Conservation (phyloP, 1,139 yeast genomes). For the Diutina scorzettiae region DNA sequence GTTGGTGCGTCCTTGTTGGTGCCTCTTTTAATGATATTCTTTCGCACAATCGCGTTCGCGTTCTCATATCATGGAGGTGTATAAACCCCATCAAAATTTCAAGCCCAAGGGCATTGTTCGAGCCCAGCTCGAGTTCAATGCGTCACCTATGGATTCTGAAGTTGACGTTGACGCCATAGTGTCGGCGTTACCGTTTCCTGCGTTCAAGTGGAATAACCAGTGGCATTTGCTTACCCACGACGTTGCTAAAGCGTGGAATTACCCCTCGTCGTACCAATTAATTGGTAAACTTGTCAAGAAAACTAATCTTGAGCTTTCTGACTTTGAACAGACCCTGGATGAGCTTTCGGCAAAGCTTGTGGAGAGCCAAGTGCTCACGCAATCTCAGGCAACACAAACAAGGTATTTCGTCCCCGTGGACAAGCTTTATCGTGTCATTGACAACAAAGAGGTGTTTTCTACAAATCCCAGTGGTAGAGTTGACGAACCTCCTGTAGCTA, state of each 20-base stretch:
- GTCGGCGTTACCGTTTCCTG: constrained; percentile 6
- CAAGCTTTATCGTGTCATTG: constrained; percentile 13
- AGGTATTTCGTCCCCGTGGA: constrained; percentile 19
- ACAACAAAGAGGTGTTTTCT: constrained; percentile 7
- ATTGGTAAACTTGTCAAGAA: constrained; percentile 17
- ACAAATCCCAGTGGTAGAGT: background rate
- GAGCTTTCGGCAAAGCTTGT: constrained; percentile 16
- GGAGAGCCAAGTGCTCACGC: constrained; percentile 13
- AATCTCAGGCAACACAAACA: constrained; percentile 12
- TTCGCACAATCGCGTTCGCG: no score
- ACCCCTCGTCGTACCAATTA: constrained; percentile 33
- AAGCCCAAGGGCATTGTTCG: background rate
- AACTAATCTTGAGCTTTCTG: constrained; percentile 13
- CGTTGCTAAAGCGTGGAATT: constrained; percentile 26
- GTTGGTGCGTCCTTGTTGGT: no score
- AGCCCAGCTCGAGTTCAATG: background rate
- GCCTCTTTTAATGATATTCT: no score
- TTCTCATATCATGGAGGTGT: constrained; percentile 1
- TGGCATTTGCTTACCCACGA: constrained; percentile 21
- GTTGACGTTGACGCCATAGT: background rate
- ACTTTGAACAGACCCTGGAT: constrained; percentile 14
- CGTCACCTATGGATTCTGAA: background rate
- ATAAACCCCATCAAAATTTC: background rate
- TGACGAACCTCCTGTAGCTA: background rate
- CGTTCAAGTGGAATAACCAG: constrained; percentile 7